A percentile compares a stretch with the other conserved stretches of the same genome.
Evolutionary conservation across 768 basidiomycete species (phyloP).

Genomic region (Xerocomus spinulosus): DNA sequence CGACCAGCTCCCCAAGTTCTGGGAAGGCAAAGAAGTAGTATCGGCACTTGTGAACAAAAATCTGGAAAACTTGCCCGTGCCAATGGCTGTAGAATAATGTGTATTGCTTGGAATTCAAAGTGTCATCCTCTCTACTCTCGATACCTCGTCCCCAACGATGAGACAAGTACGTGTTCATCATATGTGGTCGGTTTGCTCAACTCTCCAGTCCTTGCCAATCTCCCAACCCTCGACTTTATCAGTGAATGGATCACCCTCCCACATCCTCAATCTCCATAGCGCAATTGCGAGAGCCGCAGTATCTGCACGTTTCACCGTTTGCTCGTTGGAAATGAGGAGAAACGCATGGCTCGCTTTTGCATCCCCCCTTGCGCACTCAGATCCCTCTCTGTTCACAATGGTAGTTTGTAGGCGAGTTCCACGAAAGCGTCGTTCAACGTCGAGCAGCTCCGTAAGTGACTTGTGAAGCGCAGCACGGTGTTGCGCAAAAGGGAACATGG

Average conservation of each 20-base stretch:
- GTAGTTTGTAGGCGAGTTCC: neutral
- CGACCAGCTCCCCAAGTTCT: slow-evolving; percentile 82
- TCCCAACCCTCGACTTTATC: slow-evolving; percentile 35
- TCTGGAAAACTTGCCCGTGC: slow-evolving; percentile 26
- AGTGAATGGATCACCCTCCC: slow-evolving; percentile 47
- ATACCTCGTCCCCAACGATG: no score
- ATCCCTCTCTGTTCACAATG: neutral
- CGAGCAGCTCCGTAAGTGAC: slow-evolving; percentile 44
- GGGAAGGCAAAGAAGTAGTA: slow-evolving; percentile 79
- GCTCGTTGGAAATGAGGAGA: slow-evolving; percentile 50
- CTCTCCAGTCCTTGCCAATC: slow-evolving; percentile 24
- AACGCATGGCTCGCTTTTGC: slow-evolving; percentile 66
- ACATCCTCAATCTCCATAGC: slow-evolving; percentile 77
- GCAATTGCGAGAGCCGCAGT: slow-evolving; percentile 62
- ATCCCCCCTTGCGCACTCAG: slow-evolving; percentile 21
- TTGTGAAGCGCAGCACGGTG: slow-evolving; percentile 60
- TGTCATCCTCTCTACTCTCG: no score
- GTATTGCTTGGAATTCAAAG: slow-evolving; percentile 5
- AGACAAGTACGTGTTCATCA: no score
- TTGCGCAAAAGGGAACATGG: slow-evolving; percentile 56
- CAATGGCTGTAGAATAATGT: slow-evolving; percentile 44
- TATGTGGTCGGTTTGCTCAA: slow-evolving; percentile 8
- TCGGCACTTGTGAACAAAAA: slow-evolving; percentile 29
- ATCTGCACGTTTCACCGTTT: slow-evolving; percentile 52
- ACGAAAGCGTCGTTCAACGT: slow-evolving; percentile 39